Evolutionary conservation across 345 rosid genomes (phyloP), one percentile per base, ranked within the genome.

Genomic region (Raphanus raphanistrum): DNA sequence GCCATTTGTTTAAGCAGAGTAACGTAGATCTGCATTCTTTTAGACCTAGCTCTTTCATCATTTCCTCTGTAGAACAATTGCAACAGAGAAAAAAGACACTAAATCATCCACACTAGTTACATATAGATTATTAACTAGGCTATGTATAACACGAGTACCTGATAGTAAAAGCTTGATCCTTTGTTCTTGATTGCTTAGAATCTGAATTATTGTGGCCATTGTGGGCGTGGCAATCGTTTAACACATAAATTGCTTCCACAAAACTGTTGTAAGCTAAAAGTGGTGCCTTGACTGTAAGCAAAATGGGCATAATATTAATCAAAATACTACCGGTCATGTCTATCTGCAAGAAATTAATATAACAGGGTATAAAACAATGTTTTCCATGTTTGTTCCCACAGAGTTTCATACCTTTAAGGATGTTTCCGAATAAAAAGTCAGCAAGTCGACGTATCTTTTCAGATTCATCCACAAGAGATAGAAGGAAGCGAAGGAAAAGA

Each of bases 181-280:
- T 92, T 11, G 83, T 75, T 76, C 70, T 79, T 29, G 90, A 82
- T 78, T 64, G 85, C 79, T 87, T 92, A 6, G 93, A 82, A 31
- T 81, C 85, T 33, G 72, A 33, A 69, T 70, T 75, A 26, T 11
- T 79, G 48, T 83, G 95, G 57, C 92, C 87, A 28, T 35, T 83
- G 78, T 88, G 94, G 38, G 85, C 84, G 64, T 77, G 83, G 83
- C 93, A 90, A 80, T 95, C 92, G 60, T 95, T 95, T 67, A 95
- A 88, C 48, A 90, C 91, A 83, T 86, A 95, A 68, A 92, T 82
- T 63, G 99, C 92, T 86, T 92, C 99, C 71, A 95, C 92, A 29
- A 95, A 95, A 83, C 99, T 94, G 83, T 94, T 94, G 85, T 92
- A 92, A 78, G 98, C 99, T 75, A 92, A 83, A 68, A 95, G 97